phyloP scores from a whole-genome alignment of 139 green algal genomes.

The Ulvella scutata region DNA sequence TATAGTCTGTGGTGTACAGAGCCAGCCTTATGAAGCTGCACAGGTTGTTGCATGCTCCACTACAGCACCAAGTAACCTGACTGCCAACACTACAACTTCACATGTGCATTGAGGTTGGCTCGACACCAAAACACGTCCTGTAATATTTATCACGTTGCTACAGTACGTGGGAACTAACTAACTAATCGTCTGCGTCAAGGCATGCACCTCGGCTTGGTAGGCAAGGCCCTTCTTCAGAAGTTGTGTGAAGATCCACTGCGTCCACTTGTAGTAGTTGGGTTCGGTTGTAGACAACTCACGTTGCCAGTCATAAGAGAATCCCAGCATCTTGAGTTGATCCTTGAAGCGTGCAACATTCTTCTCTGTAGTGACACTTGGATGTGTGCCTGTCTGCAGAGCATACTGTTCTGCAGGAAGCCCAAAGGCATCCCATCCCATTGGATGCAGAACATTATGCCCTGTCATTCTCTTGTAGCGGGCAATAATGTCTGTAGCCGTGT shows the following conservation, averaged over 20 bases:
- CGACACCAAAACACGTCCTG: too few relatives aligned
- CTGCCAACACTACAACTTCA: too few relatives aligned
- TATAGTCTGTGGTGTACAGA: too few relatives aligned
- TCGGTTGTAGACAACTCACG: conserved; percentile 85
- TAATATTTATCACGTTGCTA: too few relatives aligned
- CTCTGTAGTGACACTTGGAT: conserved; percentile 77
- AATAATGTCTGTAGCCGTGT: conserved; percentile 93
- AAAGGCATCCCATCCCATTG: conserved; percentile 99
- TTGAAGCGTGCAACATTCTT: conserved; percentile 83
- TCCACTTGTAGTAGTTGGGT: conserved; percentile 91
- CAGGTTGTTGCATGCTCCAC: too few relatives aligned
- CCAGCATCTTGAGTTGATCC: conserved; percentile 81
- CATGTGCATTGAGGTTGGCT: too few relatives aligned
- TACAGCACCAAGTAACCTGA: too few relatives aligned
- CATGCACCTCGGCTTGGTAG: conserved; percentile 86
- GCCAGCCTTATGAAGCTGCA: too few relatives aligned
- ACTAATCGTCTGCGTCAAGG: too few relatives aligned
- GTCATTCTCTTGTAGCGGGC: conserved; percentile 91
- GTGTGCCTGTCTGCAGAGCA: conserved; percentile 88
- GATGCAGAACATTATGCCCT: conserved; percentile 95
- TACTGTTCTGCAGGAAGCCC: conserved; percentile 97
- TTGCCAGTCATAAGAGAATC: conserved; percentile 93
- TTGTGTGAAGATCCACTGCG: conserved; percentile 99
- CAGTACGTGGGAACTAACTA: too few relatives aligned
- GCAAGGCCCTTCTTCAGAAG: conserved; percentile 82